Evolutionary conservation across 345 rosid genomes (phyloP).

Genomic region (Lepidium aucheri): DNA sequence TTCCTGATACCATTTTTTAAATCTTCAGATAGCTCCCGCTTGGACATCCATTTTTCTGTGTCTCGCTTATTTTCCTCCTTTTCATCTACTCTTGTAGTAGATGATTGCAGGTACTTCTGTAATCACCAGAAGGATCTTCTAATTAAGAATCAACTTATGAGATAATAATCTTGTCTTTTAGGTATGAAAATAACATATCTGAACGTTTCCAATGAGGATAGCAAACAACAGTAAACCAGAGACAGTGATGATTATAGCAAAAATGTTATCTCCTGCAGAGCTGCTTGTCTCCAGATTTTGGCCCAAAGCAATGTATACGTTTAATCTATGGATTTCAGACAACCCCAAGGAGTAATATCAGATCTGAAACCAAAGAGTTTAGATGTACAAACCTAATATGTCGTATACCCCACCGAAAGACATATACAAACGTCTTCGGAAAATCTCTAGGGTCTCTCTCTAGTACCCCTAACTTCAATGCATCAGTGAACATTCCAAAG

Average conservation of each 20-base stretch:
- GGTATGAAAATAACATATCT: constrained; percentile 32
- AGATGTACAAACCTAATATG: too few relatives aligned
- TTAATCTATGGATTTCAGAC: too few relatives aligned
- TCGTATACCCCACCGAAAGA: too few relatives aligned
- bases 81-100: constrained; percentile 18
- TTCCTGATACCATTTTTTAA: constrained; percentile 17
- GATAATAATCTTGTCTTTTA: background rate
- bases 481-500: too few relatives aligned
- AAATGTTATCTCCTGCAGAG: constrained; percentile 23
- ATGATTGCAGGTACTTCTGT: constrained; percentile 25
- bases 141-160: background rate
- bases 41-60: constrained; percentile 27
- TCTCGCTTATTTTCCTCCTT: constrained; percentile 20
- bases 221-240: constrained; percentile 43
- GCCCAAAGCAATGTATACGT: constrained; percentile 32
- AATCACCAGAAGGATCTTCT: background rate
- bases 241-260: constrained; percentile 34
- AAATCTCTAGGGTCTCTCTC: too few relatives aligned
- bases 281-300: constrained; percentile 40
- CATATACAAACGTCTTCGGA: too few relatives aligned
- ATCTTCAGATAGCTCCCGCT: background rate
- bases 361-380: too few relatives aligned
- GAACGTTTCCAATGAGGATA: constrained; percentile 49
- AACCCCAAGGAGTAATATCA: too few relatives aligned
- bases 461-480: too few relatives aligned